Evolutionary conservation across 176 grass and related monocot species (phyloP), one percentile per base, ranked within the genome.

Genomic region (Phragmites australis): DNA sequence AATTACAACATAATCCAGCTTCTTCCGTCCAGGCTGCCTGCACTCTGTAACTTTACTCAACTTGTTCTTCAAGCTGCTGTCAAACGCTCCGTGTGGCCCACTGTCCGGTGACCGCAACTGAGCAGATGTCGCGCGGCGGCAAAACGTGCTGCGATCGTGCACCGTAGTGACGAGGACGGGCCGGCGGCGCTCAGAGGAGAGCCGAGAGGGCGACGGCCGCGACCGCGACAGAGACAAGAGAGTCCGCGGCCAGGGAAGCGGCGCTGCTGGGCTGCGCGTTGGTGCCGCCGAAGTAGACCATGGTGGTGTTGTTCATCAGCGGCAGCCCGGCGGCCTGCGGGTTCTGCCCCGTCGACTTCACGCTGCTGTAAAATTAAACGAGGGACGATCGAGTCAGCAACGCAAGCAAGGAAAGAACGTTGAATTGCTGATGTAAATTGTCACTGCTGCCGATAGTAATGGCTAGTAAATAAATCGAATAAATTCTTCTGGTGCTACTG

Each of bases 291-390:
- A 79, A 64, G 75, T 76, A 86, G 57, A 83, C 83, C 90, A 92
- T 89, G 63, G 83, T 89, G 29, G 83, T 89, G 29, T 82, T 68
- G 83, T 83, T 92, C 8, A 55, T 68, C 43, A 65, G 67, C 52
- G 87, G 86, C 1, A 76, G 26, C 25, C 86, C 80, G 66, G 80
- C 84, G 15, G 80, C 79, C 68, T 80, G 74, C 4, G 86, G 74
- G 61, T 89, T 89, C 31, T 58, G 74, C 23, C 82, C 82, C 12
- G 86, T 80, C 52, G 90, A 86, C 59, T 92, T 92, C 27, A 80
- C 81, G 65, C 90, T 92, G 83, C 64, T 65, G 48, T 27, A 9
- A 10, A 61, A 70, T 3, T 57, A 43, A 82, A 44, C 7, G 3
- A 17, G 1, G 0, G 9, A 19, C n/a, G 29, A 56, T 25, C 25